phyloP scores from a whole-genome alignment of 1,284 basidiomycete genomes.

The Papiliotrema fonsecae region DNA sequence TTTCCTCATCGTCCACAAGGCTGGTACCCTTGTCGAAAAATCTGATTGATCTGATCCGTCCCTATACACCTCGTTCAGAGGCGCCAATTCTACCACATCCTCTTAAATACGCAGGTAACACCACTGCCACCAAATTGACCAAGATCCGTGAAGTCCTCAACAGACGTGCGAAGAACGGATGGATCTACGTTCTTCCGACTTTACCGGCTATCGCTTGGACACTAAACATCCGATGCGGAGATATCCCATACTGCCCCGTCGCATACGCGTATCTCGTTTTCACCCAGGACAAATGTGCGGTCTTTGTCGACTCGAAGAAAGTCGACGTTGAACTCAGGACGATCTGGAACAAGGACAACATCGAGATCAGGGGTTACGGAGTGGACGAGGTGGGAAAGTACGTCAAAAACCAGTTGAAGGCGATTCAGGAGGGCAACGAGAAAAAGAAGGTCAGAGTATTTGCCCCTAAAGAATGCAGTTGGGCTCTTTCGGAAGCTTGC shows the following conservation, averaged over 20 bases:
- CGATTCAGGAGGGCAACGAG: conserved; percentile 9
- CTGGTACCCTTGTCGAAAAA: conserved; percentile 60
- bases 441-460: conserved; percentile 24
- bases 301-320: conserved; percentile 42
- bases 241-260: conserved; percentile 81
- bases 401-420: conserved; percentile 45
- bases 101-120: conserved; percentile 64
- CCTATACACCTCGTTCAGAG: conserved; percentile 62
- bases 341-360: conserved; percentile 51
- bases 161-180: conserved; percentile 13
- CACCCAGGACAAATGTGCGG: conserved; percentile 51
- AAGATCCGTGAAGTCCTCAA: conserved; percentile 34
- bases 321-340: conserved; percentile 30
- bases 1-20: conserved; percentile 56
- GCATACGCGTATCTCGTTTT: conserved; percentile 81
- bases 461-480: conserved; percentile 34
- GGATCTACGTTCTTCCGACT: conserved; percentile 48
- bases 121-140: conserved; percentile 31
- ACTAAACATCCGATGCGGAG: conserved; percentile 73
- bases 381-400: conserved; percentile 70
- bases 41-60: conserved; percentile 77
- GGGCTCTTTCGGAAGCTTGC: conserved; percentile 37
- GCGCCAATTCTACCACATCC: conserved; percentile 71
- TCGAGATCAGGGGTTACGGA: conserved; percentile 63
- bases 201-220: conserved; percentile 61